A percentile compares a stretch with the other conserved stretches of the same genome.
These are phyloP conservation scores for Phylloporus arenicola DNA, from an alignment of 768 basidiomycete genomes.

Conservation along the genomic window DNA sequence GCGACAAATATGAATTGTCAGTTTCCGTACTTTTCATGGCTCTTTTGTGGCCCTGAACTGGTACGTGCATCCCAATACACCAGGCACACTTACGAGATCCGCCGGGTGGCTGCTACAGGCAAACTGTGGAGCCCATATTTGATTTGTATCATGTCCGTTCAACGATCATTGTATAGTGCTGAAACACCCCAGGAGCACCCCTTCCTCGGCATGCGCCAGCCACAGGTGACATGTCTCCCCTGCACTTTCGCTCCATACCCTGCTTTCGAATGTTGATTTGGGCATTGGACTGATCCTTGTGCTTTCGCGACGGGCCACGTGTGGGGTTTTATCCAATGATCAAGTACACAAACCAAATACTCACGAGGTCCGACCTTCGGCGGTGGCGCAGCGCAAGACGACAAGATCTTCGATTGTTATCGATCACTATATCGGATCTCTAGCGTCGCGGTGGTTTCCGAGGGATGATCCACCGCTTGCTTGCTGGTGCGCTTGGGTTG, in stretches of 20 bases:
- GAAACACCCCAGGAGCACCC: constrained; percentile 34
- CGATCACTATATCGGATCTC: constrained; percentile 47
- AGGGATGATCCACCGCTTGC: constrained; percentile 26
- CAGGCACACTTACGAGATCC: constrained; percentile 1
- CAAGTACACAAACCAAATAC: constrained; percentile 47
- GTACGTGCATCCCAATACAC: constrained; percentile 32
- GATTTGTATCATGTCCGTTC: constrained; percentile 20
- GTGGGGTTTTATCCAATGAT: constrained; percentile 17
- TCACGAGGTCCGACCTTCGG: constrained; percentile 50
- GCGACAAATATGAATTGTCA: not conserved
- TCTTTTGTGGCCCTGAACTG: constrained; percentile 48
- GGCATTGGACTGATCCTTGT: constrained; percentile 42
- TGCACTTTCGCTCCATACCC: constrained; percentile 13
- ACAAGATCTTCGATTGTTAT: constrained; percentile 38
- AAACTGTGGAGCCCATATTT: constrained; percentile 26
- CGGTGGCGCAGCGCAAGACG: constrained; percentile 38
- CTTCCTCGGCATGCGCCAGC: constrained; percentile 16
- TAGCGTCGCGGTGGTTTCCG: constrained; percentile 9
- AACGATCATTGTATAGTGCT: constrained; percentile 47
- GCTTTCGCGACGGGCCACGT: constrained; percentile 24
- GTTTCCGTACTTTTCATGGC: constrained; percentile 46
- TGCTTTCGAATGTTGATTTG: constrained; percentile 29
- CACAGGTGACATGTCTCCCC: not conserved
- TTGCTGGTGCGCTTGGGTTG: constrained; percentile 41
- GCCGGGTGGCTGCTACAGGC: constrained; percentile 29